Evolutionary conservation across 192 early-diverging fungal genomes (phyloP).

Genomic region (Linnemannia schmuckeri): DNA sequence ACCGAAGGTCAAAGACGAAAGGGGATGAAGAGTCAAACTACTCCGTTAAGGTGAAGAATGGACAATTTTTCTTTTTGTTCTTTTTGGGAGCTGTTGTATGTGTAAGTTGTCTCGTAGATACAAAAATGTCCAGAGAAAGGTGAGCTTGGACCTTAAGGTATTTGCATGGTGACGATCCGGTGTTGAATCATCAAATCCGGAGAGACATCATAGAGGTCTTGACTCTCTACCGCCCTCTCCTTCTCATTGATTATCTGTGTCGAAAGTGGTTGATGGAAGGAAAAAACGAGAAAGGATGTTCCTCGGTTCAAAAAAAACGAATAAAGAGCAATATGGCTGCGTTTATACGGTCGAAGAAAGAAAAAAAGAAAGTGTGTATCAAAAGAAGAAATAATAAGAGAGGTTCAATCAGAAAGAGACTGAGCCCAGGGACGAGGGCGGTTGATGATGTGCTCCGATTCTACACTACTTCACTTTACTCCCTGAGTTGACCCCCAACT

Average conservation of each 20-base stretch:
- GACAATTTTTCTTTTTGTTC: not conserved
- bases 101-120: not conserved
- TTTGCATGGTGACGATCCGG: not conserved
- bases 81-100: not conserved
- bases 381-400: not conserved
- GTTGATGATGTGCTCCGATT: not conserved
- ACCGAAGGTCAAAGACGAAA: not conserved
- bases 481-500: too few relatives aligned
- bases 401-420: not conserved
- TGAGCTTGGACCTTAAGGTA: not conserved
- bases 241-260: not conserved
- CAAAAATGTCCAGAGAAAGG: not conserved
- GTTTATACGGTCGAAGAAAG: not conserved
- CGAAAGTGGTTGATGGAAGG: not conserved
- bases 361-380: not conserved
- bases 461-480: too few relatives aligned
- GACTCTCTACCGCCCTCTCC: not conserved
- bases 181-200: not conserved
- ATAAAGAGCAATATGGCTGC: not conserved
- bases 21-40: not conserved
- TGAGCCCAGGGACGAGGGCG: not conserved
- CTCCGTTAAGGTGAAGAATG: not conserved
- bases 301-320: not conserved
- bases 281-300: not conserved
- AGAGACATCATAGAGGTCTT: not conserved